Base-by-base conservation (phyloP, 2,329 filamentous ascomycete genomes). In the Myotisia sp. region DNA sequence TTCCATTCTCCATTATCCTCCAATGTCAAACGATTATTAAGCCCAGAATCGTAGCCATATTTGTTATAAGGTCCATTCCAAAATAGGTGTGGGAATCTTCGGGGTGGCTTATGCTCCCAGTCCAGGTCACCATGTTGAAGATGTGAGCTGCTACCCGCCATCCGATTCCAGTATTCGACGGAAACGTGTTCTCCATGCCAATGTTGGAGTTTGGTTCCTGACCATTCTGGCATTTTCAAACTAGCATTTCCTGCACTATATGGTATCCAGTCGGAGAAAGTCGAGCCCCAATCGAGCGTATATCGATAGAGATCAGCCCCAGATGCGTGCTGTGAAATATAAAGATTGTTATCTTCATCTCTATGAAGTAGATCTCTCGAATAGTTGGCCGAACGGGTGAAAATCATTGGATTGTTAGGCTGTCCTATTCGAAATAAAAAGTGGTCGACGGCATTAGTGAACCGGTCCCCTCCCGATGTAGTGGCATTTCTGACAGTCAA, bases 231-330 rank as follows among this genome's bases (percentile, higher is more conserved):
- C 27, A 57, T 49, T 12, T 58, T 42, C 17, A 74, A 54, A 10
- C 60, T 63, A 4, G 57, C 57, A 33, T 69, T 68, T 3, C 61
- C 63, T 22, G 67, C 64, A n/a, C 45, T 47, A 47, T 77, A 78
- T 6, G 62, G 52, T 14, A 59, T 48, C 74, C 74, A 79, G 3
- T 68, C 49, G 27, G 67, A 74, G 59, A 69, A 79, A 0, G 61
- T 59, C 3, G 64, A 68, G 8, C 68, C 72, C 62, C 68, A 79
- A 38, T 72, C 73, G 20, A 68, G 66, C 12, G 69, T 71, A 47
- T 74, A 77, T 6, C 74, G 69, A 56, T 67, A 78, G 43, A 66
- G 65, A 45, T 73, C 67, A 6, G 74, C 74, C 14, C 74, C 74
- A 6, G 71, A 55, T 4, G 74, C 74, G 35, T 64, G 62, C 44